phyloP scores from a whole-genome alignment of 192 early-diverging fungal species.

The Mortierella antarctica region DNA sequence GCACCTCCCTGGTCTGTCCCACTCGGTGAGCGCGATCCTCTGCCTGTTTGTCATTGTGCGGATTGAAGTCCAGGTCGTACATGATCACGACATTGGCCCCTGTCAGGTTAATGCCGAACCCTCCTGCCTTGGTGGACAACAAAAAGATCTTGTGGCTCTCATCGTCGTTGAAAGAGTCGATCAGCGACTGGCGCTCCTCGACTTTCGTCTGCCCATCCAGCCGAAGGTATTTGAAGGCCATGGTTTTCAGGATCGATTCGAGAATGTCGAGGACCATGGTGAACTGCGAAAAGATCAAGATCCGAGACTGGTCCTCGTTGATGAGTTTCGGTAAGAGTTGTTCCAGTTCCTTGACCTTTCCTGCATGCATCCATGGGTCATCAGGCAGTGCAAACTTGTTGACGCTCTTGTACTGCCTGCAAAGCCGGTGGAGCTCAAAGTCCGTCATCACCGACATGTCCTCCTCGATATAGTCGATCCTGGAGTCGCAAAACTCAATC shows the following conservation, averaged over 20 bases:
- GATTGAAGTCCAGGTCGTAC: conserved; percentile 87
- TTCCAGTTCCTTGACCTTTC: conserved; percentile 76
- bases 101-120: conserved; percentile 85
- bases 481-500: conserved; percentile 79
- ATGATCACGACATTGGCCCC: conserved; percentile 83
- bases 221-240: conserved; percentile 61
- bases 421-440: conserved; percentile 84
- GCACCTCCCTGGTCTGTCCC: conserved; percentile 86
- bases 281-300: conserved; percentile 89
- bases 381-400: conserved; percentile 57
- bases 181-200: conserved; percentile 75
- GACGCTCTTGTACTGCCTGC: conserved; percentile 63
- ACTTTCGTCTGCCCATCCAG: conserved; percentile 79
- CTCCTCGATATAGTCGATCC: conserved; percentile 79
- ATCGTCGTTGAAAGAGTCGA: conserved; percentile 81
- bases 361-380: conserved; percentile 75
- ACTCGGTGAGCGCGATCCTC: conserved; percentile 91
- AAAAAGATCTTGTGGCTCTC: conserved; percentile 70
- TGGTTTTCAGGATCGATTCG: conserved; percentile 69
- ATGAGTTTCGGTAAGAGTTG: conserved; percentile 64
- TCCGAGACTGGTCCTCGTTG: conserved; percentile 55
- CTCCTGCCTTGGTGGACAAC: conserved; percentile 83
- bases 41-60: conserved; percentile 86
- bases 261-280: conserved; percentile 84
- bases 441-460: conserved; percentile 91